Evolutionary conservation across 306 rosid genomes (phyloP), one percentile per base, ranked within the genome.

Genomic region (Biancaea sappan): DNA sequence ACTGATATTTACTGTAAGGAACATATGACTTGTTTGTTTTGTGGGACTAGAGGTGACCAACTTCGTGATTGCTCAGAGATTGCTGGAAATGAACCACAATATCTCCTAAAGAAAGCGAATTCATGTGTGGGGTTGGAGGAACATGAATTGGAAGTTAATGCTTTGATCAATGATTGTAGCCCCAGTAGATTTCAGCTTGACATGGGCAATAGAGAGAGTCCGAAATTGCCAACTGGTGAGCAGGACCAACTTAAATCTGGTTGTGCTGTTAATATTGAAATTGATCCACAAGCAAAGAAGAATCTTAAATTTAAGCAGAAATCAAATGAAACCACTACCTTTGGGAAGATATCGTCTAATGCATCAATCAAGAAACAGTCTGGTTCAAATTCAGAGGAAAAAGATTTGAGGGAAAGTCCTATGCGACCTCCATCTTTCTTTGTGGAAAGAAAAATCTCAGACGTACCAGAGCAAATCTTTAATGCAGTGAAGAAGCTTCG

Each of bases 11-110:
- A 77, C 47, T 29, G 82, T 19, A 58, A 58, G 50, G 84, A 71
- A 62, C 69, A 51, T 38, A 13, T 69, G 66, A 72, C 75, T 58
- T 93, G 98, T 82, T 75, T 82, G 74, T 91, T 88, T 84, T 91
- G 97, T 54, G 97, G 96, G 66, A 67, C 73, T 59, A 88, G 73
- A 57, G 98, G 94, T 71, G 92, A 91, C 76, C 83, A 72, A 61
- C 80, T 91, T 68, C 65, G 56, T 57, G 82, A 86, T 72, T 91
- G 92, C 73, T 77, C 80, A 7, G 80, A 75, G 37, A 80, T 85
- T 59, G 67, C 73, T 21, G 86, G 66, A 73, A 69, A 73, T 35
- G 91, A 88, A 67, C 80, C 79, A 21, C 86, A 87, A 78, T 88
- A 84, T 78, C 86, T 91, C 71, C 69, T 43, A 60, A 81, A 83